Evolutionary conservation across 257 asterid species (phyloP).

Genomic region (Echites panduratus): DNA sequence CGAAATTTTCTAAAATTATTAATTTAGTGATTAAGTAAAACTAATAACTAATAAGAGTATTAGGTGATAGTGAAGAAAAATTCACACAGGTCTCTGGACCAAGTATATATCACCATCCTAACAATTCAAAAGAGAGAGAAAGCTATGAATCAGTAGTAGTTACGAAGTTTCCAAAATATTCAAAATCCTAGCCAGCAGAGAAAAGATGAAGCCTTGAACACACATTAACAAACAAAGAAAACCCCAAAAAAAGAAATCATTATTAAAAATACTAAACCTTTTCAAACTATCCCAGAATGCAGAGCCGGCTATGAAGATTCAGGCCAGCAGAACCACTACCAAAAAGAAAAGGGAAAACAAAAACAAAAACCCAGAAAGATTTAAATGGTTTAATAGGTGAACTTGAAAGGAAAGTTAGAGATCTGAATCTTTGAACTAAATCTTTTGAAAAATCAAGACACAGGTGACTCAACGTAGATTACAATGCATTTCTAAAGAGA

Average conservation of each 20-base stretch:
- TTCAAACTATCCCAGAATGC: conserved; percentile 3
- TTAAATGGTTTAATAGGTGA: background rate
- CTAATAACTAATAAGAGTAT: background rate
- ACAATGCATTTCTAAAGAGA: background rate
- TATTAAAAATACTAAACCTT: conserved; percentile 4
- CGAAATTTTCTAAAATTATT: conserved; percentile 7
- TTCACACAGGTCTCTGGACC: background rate
- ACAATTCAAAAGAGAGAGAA: conserved; percentile 1
- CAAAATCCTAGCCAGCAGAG: conserved; percentile 3
- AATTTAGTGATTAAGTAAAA: background rate
- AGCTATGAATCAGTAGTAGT: conserved; percentile 3
- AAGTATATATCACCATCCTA: background rate
- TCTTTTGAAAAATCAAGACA: background rate
- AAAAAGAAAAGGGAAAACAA: too few species aligned
- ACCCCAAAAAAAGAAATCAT: conserved; percentile 1
- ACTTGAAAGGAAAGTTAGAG: background rate
- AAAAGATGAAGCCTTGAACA: background rate
- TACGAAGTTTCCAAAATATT: background rate
- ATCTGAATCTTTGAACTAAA: conserved; percentile 6
- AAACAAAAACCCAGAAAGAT: background rate
- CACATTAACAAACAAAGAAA: background rate
- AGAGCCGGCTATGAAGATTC: conserved; percentile 14
- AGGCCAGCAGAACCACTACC: conserved; percentile 4
- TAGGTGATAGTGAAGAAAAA: background rate
- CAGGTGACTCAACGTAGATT: background rate